These are phyloP conservation scores for Aureobasidium uvarum DNA, from an alignment of 2,329 filamentous ascomycete genomes.

Conservation along the genomic window DNA sequence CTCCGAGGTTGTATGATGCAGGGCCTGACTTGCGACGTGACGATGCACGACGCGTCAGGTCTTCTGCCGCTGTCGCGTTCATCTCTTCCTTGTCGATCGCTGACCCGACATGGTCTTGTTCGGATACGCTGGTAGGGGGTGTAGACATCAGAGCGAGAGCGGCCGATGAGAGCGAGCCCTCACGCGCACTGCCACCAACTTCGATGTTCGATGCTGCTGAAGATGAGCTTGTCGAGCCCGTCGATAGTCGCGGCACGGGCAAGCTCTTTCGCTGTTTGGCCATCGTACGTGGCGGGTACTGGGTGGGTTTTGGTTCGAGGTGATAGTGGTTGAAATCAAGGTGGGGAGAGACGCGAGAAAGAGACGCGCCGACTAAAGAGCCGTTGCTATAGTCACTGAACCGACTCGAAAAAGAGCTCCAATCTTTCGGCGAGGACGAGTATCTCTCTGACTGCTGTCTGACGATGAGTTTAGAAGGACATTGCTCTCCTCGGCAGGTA, in stretches of 20 bases:
- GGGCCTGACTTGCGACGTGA: slow-evolving; percentile 57
- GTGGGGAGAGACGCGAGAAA: slow-evolving; percentile 24
- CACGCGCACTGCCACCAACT: slow-evolving; percentile 40
- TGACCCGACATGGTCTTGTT: slow-evolving; percentile 57
- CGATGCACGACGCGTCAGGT: slow-evolving; percentile 35
- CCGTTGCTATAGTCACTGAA: slow-evolving; percentile 8
- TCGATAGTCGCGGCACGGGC: slow-evolving; percentile 2
- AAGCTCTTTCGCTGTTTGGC: slow-evolving; percentile 23
- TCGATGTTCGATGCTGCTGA: slow-evolving; percentile 46
- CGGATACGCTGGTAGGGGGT: slow-evolving; percentile 65
- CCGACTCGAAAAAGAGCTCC: neutral
- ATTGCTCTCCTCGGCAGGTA: neutral
- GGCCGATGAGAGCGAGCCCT: slow-evolving; percentile 50
- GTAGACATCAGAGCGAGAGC: slow-evolving; percentile 56
- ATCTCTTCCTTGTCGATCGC: slow-evolving; percentile 32
- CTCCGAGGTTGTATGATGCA: slow-evolving; percentile 60
- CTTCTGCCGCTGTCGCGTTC: slow-evolving; percentile 8
- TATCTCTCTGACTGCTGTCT: neutral
- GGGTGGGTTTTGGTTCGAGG: neutral
- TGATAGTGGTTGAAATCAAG: slow-evolving; percentile 33
- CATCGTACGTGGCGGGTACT: slow-evolving; percentile 26
- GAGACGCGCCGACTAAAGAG: slow-evolving; percentile 21
- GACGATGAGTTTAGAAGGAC: slow-evolving; percentile 1
- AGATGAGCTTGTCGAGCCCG: slow-evolving; percentile 42
- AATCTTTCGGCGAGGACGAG: neutral